Evolutionary conservation across 306 rosid genomes (phyloP), one percentile per base, ranked within the genome.

Genomic region (Vigna trinervia): DNA sequence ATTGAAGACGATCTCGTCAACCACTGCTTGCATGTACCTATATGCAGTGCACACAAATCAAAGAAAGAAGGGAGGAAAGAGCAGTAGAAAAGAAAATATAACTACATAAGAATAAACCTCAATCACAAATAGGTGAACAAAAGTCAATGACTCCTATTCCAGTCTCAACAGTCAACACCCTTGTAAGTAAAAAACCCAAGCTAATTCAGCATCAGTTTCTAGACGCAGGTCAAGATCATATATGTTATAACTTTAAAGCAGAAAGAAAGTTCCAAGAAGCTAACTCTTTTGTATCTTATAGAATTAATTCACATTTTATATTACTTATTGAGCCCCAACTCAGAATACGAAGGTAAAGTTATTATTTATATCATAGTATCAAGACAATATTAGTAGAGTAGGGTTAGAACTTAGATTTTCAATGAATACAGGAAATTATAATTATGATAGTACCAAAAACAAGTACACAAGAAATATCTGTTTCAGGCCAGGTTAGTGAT

Each of bases 21-120:
- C 97, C 85, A 92, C 97, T 19, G 98, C 98, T 85, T 95, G 98
- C 96, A 95, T 92, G 83, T 95, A 95, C 92, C 98, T 95, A 64
- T 61, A 74, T 70, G 77, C 66, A 82, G 72, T 47, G 10, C 71
- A 78, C 30, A 34, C 26, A 69, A 38, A 78, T 28, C 61, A 41
- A 23, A 74, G 38, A 74, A 22, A 28, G 43, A 13, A 32, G 8
- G 13, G 36, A 32, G 13, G 46, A 34, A 61, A 58, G 43, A 43
- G 20, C 14, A 50, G 66, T 34, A 65, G 28, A 17, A 43, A 71
- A 57, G 76, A 56, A 66, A 72, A 69, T 59, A 59, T 48, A 78
- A 59, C 41, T 57, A 12, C 23, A 62, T 15, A 73, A 76, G 73
- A 84, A 63, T 7, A 62, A 17, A 45, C 50, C 58, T 63, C 5